Percentiles rank a stretch among this genome's conserved stretches.
These are phyloP conservation scores for Zychaea mexicana DNA, from an alignment of 371 early-diverging fungal species.

Conservation along the genomic window DNA sequence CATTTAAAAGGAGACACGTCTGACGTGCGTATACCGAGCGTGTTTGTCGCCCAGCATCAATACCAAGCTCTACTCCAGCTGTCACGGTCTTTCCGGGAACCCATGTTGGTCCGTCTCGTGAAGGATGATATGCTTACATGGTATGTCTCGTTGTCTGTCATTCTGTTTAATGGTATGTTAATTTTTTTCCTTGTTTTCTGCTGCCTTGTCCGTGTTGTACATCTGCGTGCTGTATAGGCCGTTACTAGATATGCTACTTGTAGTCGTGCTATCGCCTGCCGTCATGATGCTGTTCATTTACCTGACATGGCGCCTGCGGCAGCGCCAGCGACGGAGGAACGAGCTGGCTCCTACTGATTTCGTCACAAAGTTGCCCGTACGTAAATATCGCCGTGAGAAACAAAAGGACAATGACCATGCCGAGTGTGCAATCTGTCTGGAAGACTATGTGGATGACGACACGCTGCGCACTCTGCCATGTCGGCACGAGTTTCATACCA, in stretches of 20 bases:
- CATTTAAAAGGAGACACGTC: constrained; percentile 64
- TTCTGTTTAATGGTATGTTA: constrained; percentile 6
- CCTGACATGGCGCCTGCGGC: constrained; percentile 70
- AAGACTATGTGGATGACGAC: constrained; percentile 87
- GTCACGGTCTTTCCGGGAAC: constrained; percentile 30
- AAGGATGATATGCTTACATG: constrained; percentile 49
- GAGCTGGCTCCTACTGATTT: constrained; percentile 77
- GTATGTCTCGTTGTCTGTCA: constrained; percentile 23
- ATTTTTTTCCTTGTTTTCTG: neutral
- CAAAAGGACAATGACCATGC: constrained; percentile 60
- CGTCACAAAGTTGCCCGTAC: constrained; percentile 71
- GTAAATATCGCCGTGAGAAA: constrained; percentile 57
- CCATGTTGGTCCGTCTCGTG: constrained; percentile 43
- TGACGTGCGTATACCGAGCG: constrained; percentile 77
- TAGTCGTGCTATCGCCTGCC: constrained; percentile 74
- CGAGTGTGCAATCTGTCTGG: constrained; percentile 95
- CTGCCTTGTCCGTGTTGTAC: neutral
- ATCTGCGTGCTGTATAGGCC: constrained; percentile 42
- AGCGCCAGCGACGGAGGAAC: constrained; percentile 69
- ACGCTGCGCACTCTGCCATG: constrained; percentile 85
- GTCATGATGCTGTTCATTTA: constrained; percentile 80
- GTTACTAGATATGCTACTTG: constrained; percentile 70
- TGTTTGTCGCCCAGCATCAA: constrained; percentile 76
- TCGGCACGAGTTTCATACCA: constrained; percentile 90
- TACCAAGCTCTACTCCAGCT: constrained; percentile 57